phyloP scores from a whole-genome alignment of 2,329 filamentous ascomycete species.

The Phyllosticta citriasiana region DNA sequence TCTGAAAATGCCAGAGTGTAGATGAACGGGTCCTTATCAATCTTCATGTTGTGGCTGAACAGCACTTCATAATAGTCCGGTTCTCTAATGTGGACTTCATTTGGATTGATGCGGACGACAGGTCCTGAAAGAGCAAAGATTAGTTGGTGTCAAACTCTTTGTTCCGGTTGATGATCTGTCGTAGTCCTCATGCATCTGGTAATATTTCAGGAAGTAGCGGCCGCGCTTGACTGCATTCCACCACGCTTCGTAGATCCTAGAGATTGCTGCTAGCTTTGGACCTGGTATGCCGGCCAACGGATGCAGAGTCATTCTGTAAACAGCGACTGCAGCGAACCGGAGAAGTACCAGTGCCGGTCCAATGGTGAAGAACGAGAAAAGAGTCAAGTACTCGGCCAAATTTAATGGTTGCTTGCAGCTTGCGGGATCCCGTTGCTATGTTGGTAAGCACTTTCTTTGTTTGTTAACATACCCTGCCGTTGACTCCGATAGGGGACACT shows the following conservation, averaged over 20 bases:
- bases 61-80: conserved; percentile 16
- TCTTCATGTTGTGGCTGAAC: neutral
- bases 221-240: conserved; percentile 6
- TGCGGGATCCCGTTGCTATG: neutral
- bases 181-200: conserved; percentile 2
- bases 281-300: conserved; percentile 9
- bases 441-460: neutral
- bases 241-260: conserved; percentile 7
- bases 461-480: neutral
- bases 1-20: neutral
- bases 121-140: conserved; percentile 14
- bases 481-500: neutral
- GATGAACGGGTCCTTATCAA: conserved; percentile 12
- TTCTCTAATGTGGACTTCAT: conserved; percentile 22
- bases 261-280: conserved; percentile 10
- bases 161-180: neutral
- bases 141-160: no score
- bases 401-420: neutral
- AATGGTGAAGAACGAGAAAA: neutral
- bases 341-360: neutral
- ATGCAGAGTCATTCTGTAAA: conserved; percentile 10
- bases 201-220: neutral
- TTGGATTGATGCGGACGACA: conserved; percentile 24
- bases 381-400: neutral
- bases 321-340: neutral